phyloP scores from a whole-genome alignment of 225 moss, liverwort and hornwort species.

The Polytrichum commune region DNA sequence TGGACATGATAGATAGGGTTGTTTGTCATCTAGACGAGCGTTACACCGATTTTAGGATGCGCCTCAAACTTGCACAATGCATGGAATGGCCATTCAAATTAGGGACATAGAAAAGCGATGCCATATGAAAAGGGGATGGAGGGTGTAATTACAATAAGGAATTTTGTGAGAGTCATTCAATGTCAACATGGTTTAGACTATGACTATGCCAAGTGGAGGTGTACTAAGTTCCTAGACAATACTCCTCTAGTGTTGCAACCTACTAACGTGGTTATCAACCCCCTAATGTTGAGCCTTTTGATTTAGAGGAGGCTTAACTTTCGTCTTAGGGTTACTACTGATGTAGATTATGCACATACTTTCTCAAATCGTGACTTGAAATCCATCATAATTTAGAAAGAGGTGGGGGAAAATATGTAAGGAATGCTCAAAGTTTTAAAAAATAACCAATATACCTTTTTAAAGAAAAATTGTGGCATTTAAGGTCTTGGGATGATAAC shows the following conservation, averaged over 20 bases:
- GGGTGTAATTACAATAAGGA: not conserved
- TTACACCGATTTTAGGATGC: too few relatives aligned
- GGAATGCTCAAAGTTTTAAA: not conserved
- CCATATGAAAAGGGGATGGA: not conserved
- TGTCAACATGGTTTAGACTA: not conserved
- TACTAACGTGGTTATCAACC: too few relatives aligned
- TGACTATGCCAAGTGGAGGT: too few relatives aligned
- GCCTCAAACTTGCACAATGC: not conserved
- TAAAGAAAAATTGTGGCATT: not conserved
- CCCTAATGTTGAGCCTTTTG: not conserved
- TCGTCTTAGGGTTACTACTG: too few relatives aligned
- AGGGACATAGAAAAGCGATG: not conserved
- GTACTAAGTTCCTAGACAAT: too few relatives aligned
- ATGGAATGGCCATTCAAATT: not conserved
- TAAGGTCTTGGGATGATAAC: slow-evolving; percentile 2
- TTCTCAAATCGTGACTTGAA: not conserved
- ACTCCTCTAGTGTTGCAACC: too few relatives aligned
- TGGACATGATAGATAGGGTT: too few relatives aligned
- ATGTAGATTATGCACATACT: too few relatives aligned
- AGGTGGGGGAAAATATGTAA: not conserved
- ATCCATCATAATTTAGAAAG: not conserved
- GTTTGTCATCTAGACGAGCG: too few relatives aligned
- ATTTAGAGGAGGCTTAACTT: not conserved
- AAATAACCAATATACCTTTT: not conserved
- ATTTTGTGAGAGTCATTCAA: not conserved